phyloP scores from a whole-genome alignment of 176 grass and related monocot species.

The Aegilops speltoides region DNA sequence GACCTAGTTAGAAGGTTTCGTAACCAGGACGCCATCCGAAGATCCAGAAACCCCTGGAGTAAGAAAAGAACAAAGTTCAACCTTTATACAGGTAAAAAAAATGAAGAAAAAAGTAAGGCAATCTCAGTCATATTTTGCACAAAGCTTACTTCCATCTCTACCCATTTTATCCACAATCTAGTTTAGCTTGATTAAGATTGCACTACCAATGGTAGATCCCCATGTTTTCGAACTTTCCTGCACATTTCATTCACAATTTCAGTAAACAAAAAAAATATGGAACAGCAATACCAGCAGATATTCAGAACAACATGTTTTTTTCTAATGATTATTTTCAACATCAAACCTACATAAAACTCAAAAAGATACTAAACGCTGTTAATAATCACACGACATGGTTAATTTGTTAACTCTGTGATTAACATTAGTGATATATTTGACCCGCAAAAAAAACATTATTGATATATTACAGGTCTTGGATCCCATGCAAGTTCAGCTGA shows the following conservation, averaged over 20 bases:
- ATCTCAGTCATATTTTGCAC: too few relatives aligned
- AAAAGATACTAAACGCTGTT: background rate
- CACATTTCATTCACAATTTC: background rate
- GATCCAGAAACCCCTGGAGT: slow-evolving; percentile 87
- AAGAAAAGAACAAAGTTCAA: slow-evolving; percentile 11
- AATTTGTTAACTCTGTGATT: too few relatives aligned
- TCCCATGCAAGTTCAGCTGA: too few relatives aligned
- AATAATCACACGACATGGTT: background rate
- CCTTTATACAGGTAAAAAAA: background rate
- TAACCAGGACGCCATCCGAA: slow-evolving; percentile 82
- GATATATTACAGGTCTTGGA: too few relatives aligned
- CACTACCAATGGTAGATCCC: background rate
- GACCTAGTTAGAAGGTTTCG: slow-evolving; percentile 86
- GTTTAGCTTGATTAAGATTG: background rate
- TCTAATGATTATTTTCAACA: background rate
- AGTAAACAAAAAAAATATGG: background rate
- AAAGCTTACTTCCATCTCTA: too few relatives aligned
- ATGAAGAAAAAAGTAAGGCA: background rate
- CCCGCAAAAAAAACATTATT: too few relatives aligned
- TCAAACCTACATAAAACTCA: background rate
- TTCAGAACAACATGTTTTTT: background rate
- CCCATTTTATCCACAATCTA: background rate
- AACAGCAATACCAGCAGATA: background rate
- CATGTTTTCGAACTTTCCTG: background rate
- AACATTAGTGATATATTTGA: background rate